Conservation (phyloP, 2,329 filamentous ascomycete species). For the Anthostomella pinea region DNA sequence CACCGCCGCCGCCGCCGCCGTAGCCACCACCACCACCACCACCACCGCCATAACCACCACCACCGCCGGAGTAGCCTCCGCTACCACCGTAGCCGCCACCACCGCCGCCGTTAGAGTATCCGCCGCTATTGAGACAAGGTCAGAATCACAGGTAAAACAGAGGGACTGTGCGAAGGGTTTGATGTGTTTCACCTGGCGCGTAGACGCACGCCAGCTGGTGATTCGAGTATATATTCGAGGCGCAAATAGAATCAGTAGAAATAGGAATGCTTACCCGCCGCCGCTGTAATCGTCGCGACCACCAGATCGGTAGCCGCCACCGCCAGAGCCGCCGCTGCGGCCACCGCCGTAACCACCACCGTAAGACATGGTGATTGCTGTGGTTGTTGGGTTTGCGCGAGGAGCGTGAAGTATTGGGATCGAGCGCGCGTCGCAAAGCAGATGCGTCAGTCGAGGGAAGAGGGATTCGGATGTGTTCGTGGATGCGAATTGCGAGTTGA, state of each 20-base stretch:
- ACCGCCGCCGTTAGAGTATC: constrained; percentile 46
- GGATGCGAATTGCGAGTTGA: constrained; percentile 1
- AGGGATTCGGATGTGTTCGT: constrained; percentile 2
- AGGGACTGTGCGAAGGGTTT: too few species aligned
- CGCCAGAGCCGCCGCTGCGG: constrained; percentile 31
- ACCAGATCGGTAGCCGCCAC: constrained; percentile 25
- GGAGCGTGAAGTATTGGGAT: neutral
- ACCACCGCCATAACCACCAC: constrained; percentile 45
- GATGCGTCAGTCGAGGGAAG: constrained; percentile 11
- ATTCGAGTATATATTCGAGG: too few species aligned
- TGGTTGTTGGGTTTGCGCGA: constrained; percentile 10
- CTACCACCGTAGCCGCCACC: too few species aligned
- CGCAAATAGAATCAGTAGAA: neutral
- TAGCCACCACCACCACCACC: constrained; percentile 47
- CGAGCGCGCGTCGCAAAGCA: constrained; percentile 22
- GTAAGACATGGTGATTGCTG: constrained; percentile 62
- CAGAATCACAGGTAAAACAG: constrained; percentile 39
- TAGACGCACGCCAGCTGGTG: too few species aligned
- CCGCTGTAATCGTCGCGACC: constrained; percentile 39
- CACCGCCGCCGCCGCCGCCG: constrained; percentile 52
- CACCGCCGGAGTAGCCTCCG: too few species aligned
- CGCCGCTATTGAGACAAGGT: constrained; percentile 43
- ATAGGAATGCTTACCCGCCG: constrained; percentile 29
- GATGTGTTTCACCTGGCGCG: too few species aligned
- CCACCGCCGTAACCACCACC: constrained; percentile 41